A percentile compares a stretch with the other conserved stretches of the same genome.
Evolutionary conservation across 495 filamentous ascomycete genomes (phyloP).

Genomic region (Cenococcum geophilum): DNA sequence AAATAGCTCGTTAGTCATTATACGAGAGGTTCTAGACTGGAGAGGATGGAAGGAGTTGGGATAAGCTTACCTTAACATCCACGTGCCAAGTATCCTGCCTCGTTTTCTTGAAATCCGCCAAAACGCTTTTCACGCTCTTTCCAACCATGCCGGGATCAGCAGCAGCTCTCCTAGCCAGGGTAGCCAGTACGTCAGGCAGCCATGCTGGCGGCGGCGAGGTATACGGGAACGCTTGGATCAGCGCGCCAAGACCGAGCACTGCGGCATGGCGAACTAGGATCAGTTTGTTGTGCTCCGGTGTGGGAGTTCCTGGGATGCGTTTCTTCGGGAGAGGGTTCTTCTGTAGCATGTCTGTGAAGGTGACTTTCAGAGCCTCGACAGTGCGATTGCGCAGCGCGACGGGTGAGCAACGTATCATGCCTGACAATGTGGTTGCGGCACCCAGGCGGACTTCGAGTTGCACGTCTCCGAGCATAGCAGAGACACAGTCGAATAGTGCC

Average conservation of each 20-base stretch:
- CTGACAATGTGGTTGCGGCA: slow-evolving; percentile 82
- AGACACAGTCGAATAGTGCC: slow-evolving; percentile 79
- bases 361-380: slow-evolving; percentile 64
- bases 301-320: slow-evolving; percentile 54
- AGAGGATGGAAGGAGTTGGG: not conserved
- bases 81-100: slow-evolving; percentile 98
- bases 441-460: slow-evolving; percentile 95
- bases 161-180: slow-evolving; percentile 75
- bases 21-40: slow-evolving; percentile 32
- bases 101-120: slow-evolving; percentile 99
- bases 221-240: slow-evolving; percentile 97
- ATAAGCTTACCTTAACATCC: slow-evolving; percentile 79
- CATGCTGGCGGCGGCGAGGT: slow-evolving; percentile 83
- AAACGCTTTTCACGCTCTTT: slow-evolving; percentile 90
- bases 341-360: slow-evolving; percentile 69
- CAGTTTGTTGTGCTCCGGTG: slow-evolving; percentile 74
- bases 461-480: slow-evolving; percentile 84
- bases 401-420: slow-evolving; percentile 99
- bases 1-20: slow-evolving; percentile 13
- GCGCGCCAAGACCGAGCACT: slow-evolving; percentile 81
- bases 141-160: slow-evolving; percentile 89
- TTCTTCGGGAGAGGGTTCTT: slow-evolving; percentile 82
- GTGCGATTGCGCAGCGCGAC: slow-evolving; percentile 66
- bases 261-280: slow-evolving; percentile 82
- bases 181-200: slow-evolving; percentile 89